Conservation (phyloP, 495 filamentous ascomycete genomes). For the Staphylotrichum longicolle region DNA sequence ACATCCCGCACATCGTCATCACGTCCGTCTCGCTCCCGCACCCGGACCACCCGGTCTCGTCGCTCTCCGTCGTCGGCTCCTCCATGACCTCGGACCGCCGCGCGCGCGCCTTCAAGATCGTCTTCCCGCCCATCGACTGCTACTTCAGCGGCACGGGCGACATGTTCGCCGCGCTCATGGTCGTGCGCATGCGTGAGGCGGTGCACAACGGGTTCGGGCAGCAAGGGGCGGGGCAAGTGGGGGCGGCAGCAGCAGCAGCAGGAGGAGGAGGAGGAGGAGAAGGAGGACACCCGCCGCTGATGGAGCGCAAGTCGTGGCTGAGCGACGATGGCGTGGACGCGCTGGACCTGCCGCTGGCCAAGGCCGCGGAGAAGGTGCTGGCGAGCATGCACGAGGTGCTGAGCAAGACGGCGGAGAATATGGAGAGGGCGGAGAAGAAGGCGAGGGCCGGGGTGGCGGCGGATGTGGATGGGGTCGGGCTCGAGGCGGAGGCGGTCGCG, state of each 20-base stretch:
- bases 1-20: constrained; percentile 85
- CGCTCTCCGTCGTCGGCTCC: constrained; percentile 75
- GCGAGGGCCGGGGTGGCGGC: constrained; percentile 33
- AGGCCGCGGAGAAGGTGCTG: constrained; percentile 80
- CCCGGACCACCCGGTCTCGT: constrained; percentile 43
- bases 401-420: constrained; percentile 67
- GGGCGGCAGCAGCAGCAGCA: constrained; percentile 2
- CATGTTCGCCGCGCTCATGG: constrained; percentile 92
- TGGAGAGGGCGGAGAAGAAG: constrained; percentile 42
- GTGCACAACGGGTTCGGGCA: constrained; percentile 32
- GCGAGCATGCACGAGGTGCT: constrained; percentile 89
- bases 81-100: constrained; percentile 60
- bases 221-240: too few species aligned
- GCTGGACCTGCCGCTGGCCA: constrained; percentile 74
- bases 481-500: constrained; percentile 39
- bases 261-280: constrained; percentile 31
- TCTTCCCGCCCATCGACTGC: constrained; percentile 80
- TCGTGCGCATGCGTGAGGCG: constrained; percentile 86
- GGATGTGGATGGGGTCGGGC: constrained; percentile 35
- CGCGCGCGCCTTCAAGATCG: constrained; percentile 77
- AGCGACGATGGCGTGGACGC: constrained; percentile 64
- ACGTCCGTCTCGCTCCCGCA: constrained; percentile 66
- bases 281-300: constrained; percentile 40
- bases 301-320: constrained; percentile 60
- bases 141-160: constrained; percentile 96